Evolutionary conservation across 768 basidiomycete genomes (phyloP).

Genomic region (Galerina marginata): DNA sequence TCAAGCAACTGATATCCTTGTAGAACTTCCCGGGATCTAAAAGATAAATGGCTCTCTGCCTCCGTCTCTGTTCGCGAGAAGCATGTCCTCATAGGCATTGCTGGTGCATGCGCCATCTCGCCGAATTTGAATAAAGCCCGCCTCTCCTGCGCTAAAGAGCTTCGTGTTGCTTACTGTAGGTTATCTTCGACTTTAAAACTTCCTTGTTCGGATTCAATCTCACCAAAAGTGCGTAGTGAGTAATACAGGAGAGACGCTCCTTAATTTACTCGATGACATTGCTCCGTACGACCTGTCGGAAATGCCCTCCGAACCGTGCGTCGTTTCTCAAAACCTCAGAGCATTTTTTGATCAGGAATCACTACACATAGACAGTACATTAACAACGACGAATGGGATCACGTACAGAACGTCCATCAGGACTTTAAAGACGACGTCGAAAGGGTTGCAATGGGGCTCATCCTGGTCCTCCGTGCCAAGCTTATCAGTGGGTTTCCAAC

Average conservation of each 20-base stretch:
- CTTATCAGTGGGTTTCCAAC: neutral
- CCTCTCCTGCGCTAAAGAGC: neutral
- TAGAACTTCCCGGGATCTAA: too few species aligned
- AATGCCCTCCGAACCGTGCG: neutral
- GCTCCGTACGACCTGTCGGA: neutral
- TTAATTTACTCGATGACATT: neutral
- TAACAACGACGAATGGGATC: neutral
- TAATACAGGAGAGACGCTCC: neutral
- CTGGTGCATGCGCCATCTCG: slow-evolving; percentile 1
- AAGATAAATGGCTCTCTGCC: neutral
- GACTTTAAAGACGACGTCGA: neutral
- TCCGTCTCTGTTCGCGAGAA: neutral
- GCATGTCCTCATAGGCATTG: neutral
- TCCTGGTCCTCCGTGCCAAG: neutral
- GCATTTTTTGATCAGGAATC: neutral
- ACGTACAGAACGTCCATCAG: neutral
- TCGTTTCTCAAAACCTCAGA: neutral
- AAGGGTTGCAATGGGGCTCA: neutral
- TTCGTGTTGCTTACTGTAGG: neutral
- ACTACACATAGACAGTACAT: neutral
- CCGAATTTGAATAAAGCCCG: slow-evolving; percentile 1
- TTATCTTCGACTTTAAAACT: neutral
- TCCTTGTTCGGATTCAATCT: neutral
- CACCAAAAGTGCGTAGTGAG: neutral
- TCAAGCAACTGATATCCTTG: neutral